Evolutionary conservation across 225 moss, liverwort and hornwort species (phyloP), one percentile per base, ranked within the genome.

Genomic region (Lunularia cruciata): DNA sequence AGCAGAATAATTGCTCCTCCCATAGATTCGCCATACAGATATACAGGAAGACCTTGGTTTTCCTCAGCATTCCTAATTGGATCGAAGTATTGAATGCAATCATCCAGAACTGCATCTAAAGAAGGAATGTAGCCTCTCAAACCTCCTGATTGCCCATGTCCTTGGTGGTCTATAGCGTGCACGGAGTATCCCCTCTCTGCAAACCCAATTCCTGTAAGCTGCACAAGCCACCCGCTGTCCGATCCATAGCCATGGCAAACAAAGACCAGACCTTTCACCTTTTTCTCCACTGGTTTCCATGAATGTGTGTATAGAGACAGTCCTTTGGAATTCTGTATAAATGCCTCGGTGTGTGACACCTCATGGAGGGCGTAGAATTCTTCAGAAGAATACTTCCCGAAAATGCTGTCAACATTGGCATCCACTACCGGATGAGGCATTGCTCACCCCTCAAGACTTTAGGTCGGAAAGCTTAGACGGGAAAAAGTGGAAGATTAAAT

Each of bases 191-290:
- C 92, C 64, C 83, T 78, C 54, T 88, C 85, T 4, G 95, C 92
- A 35, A 95, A 65, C 38, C 76, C 83, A 16, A 95, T 87, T 58
- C 85, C 72, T 40, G 92, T 92, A 54, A 92, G 92, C 73, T 95
- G 95, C 74, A 92, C 88, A 3, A 92, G 52, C 95, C 92, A 95
- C 4, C 92, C 88, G 6, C 86, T 72, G 64, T 92, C 88, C 15
- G 92, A 81, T 49, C 90, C 95, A 58, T 92, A 95, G 33, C 95
- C 92, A 11, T 92, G 90, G 45, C 91, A 92, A 6, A 85, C 88
- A 35, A 86, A 86, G 4, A 92, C 86, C 34, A 86, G 72, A 42
- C 84, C 95, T 40, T 83, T 79, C n/a, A 75, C 22, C 36, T 71
- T 26, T 0, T 67, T 51, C 6, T 77, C 68, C 9, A 74, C 25